Evolutionary conservation across 2,329 filamentous ascomycete species (phyloP).

Genomic region (Fusarium tanahbumbuense): DNA sequence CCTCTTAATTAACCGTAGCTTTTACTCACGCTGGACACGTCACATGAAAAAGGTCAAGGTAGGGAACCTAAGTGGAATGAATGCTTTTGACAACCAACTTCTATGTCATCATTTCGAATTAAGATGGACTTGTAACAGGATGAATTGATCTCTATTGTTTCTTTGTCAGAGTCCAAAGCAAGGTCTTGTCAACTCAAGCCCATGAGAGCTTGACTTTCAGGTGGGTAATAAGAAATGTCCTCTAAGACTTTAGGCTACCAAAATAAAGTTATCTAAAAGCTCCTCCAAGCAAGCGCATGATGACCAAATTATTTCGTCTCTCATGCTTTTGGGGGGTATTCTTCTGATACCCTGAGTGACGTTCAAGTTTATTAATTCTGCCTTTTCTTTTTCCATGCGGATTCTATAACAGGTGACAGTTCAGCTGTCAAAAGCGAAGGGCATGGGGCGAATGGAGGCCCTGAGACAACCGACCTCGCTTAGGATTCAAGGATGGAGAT

Average conservation of each 20-base stretch:
- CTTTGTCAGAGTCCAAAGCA: neutral
- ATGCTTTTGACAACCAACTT: neutral
- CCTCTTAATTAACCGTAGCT: neutral
- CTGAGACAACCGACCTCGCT: conserved; percentile 35
- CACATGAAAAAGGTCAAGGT: neutral
- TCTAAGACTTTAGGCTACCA: too few relatives aligned
- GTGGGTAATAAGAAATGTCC: too few relatives aligned
- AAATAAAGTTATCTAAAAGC: too few relatives aligned
- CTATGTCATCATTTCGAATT: neutral
- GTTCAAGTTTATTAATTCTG: neutral
- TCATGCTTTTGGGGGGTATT: too few relatives aligned
- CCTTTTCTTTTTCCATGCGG: neutral
- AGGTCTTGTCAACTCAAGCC: neutral
- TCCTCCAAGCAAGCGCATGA: too few relatives aligned
- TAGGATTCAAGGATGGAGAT: conserved; percentile 10
- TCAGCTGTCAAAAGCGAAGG: conserved; percentile 2
- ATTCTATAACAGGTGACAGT: neutral
- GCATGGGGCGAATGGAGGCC: conserved; percentile 18
- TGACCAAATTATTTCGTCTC: too few relatives aligned
- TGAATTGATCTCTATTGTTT: neutral
- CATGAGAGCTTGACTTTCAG: neutral
- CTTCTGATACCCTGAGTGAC: too few relatives aligned
- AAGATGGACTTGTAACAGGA: neutral
- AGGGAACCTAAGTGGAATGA: neutral
- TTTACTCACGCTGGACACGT: neutral